Base-by-base conservation (phyloP, 169 alveolate species). In the Theileria parva region DNA sequence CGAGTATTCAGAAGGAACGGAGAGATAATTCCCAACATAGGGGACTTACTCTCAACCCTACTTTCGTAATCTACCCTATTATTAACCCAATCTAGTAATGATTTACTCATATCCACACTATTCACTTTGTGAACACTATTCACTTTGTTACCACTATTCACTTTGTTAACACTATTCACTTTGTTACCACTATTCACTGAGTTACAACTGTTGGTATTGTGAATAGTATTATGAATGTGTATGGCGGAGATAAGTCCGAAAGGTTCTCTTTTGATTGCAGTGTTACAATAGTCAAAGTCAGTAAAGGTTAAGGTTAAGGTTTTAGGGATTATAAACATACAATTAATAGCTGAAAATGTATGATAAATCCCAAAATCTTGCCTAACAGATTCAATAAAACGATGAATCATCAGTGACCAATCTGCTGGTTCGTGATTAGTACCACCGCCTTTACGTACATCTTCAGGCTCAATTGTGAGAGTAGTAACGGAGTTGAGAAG, bases 231-330 rank as follows among this genome's bases (percentile, higher is more conserved):
- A 5, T 1, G 1, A 32, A 2, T 32, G 37, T 32, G 37, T 44
- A 77, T 69, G 63, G 73, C 15, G 9, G 37, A 67, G 13, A 17
- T 6, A 53, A 83, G 27, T 6, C 89, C 89, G 48, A 51, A 32
- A 2, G 89, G 80, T 61, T 83, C 81, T 50, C 86, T 68, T 55
- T 75, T 75, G n/a, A 83, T 44, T 34, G 79, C 21, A 13, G 27
- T 53, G 17, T 27, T 63, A 48, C 89, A 83, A 17, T 39, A 59
- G 15, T 65, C 74, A 48, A 68, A 83, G 23, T 83, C 89, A 2
- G 27, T 3, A 21, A 39, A 67, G 9, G 77, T 27, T 27, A 79
- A 48, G n/a, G n/a, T n/a, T n/a, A n/a, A n/a, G n/a, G n/a, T n/a
- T n/a, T n/a, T n/a, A n/a, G n/a, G n/a, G n/a, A n/a, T n/a, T n/a